Evolutionary conservation across 805 yeast species (phyloP).

Genomic region (Kodamaea neixiangensis): DNA sequence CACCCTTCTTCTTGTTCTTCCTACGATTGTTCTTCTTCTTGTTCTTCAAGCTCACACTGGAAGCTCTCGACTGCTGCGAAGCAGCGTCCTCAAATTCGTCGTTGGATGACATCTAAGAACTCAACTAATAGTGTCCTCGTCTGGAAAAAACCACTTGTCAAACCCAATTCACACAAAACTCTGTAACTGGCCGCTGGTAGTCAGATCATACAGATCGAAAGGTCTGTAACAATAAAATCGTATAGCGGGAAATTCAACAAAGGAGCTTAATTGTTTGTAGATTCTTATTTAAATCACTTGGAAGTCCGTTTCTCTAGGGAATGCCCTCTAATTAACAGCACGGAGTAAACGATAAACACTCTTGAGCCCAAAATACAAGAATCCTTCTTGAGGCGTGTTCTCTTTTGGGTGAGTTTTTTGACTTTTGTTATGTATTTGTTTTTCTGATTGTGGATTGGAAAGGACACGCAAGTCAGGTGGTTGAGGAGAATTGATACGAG

Average conservation of each 20-base stretch:
- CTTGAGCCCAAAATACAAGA: slow-evolving; percentile 1
- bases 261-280: neutral
- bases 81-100: slow-evolving; percentile 27
- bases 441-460: neutral
- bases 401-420: neutral
- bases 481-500: no score
- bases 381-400: slow-evolving; percentile 1
- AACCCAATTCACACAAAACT: neutral
- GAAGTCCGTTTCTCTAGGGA: slow-evolving; percentile 3
- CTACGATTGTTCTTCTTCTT: slow-evolving; percentile 1
- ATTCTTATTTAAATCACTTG: slow-evolving; percentile 1
- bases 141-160: neutral
- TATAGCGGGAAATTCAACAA: neutral
- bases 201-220: neutral
- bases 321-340: slow-evolving; percentile 2
- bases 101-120: slow-evolving; percentile 16
- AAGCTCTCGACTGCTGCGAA: slow-evolving; percentile 3
- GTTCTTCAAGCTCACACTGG: neutral
- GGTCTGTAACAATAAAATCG: neutral
- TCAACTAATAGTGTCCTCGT: no score
- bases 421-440: neutral
- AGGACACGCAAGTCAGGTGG: slow-evolving; percentile 2
- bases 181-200: neutral
- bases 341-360: slow-evolving; percentile 5
- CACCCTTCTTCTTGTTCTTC: slow-evolving; percentile 1